Evolutionary conservation across 2,329 filamentous ascomycete species (phyloP).

Genomic region (Emergomyces orientalis): DNA sequence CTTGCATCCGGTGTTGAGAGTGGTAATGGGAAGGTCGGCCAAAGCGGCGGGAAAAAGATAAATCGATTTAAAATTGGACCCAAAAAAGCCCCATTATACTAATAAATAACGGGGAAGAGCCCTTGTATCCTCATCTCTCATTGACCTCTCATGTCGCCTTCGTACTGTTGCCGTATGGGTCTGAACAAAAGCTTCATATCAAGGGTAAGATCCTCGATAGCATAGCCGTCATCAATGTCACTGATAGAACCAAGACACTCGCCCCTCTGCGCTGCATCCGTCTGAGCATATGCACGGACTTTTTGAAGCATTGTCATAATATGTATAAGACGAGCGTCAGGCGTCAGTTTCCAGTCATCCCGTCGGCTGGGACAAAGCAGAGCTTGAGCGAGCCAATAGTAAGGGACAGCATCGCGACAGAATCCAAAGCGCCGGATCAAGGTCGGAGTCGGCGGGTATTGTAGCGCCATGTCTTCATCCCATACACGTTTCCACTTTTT

Average conservation of each 20-base stretch:
- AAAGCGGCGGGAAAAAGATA: background rate
- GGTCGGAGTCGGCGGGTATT: constrained; percentile 51
- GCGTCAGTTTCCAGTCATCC: constrained; percentile 45
- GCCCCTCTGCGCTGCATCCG: constrained; percentile 55
- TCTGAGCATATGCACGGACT: constrained; percentile 51
- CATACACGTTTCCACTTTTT: constrained; percentile 64
- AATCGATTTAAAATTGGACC: background rate
- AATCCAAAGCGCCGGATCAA: constrained; percentile 57
- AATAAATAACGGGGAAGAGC: background rate
- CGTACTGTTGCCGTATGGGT: constrained; percentile 30
- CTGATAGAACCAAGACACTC: constrained; percentile 60
- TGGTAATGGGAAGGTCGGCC: background rate
- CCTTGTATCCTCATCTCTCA: background rate
- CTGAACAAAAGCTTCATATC: constrained; percentile 64
- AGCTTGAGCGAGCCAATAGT: constrained; percentile 61
- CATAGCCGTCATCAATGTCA: constrained; percentile 59
- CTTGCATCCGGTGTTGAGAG: background rate
- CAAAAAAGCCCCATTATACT: background rate
- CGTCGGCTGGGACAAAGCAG: constrained; percentile 51
- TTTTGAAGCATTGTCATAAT: constrained; percentile 54
- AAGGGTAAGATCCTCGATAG: constrained; percentile 53
- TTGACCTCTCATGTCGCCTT: background rate
- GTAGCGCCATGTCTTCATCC: constrained; percentile 59
- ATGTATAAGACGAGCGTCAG: constrained; percentile 53
- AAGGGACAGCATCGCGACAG: constrained; percentile 61